phyloP scores from a whole-genome alignment of 176 grass and related monocot genomes.

The Eremochloa ophiuroides region DNA sequence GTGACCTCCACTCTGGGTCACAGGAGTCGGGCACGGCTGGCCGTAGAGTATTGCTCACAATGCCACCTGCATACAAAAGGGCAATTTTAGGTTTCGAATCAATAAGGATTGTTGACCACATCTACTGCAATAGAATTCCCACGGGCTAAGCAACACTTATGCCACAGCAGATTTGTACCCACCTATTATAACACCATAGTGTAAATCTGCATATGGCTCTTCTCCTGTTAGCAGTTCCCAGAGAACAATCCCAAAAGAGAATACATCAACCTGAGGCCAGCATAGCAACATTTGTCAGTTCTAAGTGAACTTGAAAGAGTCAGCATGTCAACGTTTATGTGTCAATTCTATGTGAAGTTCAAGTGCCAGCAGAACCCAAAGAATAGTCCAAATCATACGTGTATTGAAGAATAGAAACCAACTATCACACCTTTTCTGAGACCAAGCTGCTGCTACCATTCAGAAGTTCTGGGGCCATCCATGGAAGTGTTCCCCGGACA shows the following conservation, averaged over 20 bases:
- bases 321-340: not conserved
- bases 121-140: not conserved
- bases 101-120: not conserved
- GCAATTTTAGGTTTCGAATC: conserved; percentile 1
- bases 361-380: not conserved
- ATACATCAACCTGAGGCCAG: conserved; percentile 76
- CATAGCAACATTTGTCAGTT: conserved; percentile 17
- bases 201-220: conserved; percentile 88
- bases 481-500: conserved; percentile 88
- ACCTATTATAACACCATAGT: conserved; percentile 99
- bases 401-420: not conserved
- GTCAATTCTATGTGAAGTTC: conserved; percentile 4
- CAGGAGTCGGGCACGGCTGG: conserved; percentile 74
- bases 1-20: conserved; percentile 79
- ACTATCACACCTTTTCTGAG: conserved; percentile 77
- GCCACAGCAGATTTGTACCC: not conserved
- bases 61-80: conserved; percentile 57
- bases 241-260: conserved; percentile 97
- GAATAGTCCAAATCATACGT: not conserved
- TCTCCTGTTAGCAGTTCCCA: conserved; percentile 98
- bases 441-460: conserved; percentile 87
- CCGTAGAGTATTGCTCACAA: conserved; percentile 80
- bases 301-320: not conserved
- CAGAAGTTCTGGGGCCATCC: conserved; percentile 95
- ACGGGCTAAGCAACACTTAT: not conserved